Evolutionary conservation across 306 rosid species (phyloP), one percentile per base, ranked within the genome.

Genomic region (Prunus salicina): DNA sequence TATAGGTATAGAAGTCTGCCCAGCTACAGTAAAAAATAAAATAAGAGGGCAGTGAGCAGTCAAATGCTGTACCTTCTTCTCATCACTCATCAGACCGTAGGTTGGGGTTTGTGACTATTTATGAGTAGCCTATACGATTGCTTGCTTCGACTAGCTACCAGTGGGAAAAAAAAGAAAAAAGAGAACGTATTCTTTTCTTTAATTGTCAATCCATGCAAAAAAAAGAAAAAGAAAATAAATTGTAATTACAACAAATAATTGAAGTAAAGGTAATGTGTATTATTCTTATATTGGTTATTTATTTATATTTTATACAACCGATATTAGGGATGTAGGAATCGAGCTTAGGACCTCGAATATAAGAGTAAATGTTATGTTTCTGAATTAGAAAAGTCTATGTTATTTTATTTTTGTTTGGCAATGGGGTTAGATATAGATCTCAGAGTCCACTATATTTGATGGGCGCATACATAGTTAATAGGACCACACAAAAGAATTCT

Each of bases 1-100:
- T 38, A 38, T 38, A 25, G 41, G 14, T 61, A 61, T 13, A 24
- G 16, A 58, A 12, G 28, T 24, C 64, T 24, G 12, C 2, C 12
- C 22, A 55, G 41, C 8, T 34, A 34, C 41, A 0, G 41, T 6
- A 34, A 38, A 6, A 38, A 9, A 38, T 24, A 20, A 24, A 58
- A 16, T 64, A 38, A 57, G 24, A 43, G 76, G 67, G 76, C 14
- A 25, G 25, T 57, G 67, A 72, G 62, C 74, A 52, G 74, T 52
- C 63, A 19, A 52, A 70, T 1, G 49, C 41, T 8, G 4, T 25
- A 27, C 15, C 73, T 19, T 64, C 68, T 32, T 64, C 68, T 32
- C 25, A 32, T 16, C n/a, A 61, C 46, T 27, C 14, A 52, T 25
- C 41, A 16, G 10, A 15, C 3, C 7, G 14, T 46, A 69, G 73